Conservation (phyloP, 140 eudicot species). For the Senecio squalidus region DNA sequence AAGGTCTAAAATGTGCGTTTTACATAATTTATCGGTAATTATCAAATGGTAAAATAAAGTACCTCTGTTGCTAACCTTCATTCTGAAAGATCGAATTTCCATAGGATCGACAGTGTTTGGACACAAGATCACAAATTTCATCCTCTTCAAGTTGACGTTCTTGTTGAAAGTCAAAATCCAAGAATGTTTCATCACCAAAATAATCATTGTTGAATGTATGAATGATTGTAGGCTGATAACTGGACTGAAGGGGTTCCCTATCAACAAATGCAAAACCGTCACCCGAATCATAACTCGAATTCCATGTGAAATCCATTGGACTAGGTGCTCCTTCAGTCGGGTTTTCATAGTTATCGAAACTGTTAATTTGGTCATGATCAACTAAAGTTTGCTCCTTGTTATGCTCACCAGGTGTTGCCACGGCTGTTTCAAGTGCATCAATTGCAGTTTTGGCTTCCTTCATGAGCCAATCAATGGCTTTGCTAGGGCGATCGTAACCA, state of each 20-base stretch:
- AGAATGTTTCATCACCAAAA: slow-evolving; percentile 8
- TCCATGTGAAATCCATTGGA: neutral
- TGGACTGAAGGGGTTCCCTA: slow-evolving; percentile 42
- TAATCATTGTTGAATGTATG: slow-evolving; percentile 17
- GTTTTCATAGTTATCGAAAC: slow-evolving; percentile 7
- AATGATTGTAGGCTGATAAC: slow-evolving; percentile 11
- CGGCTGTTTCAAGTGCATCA: slow-evolving; percentile 27
- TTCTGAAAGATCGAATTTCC: no score
- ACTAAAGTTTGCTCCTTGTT: slow-evolving; percentile 3
- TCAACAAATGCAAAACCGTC: slow-evolving; percentile 14
- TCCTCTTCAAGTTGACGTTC: neutral
- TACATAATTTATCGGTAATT: no score
- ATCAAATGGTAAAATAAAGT: no score
- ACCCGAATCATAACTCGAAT: neutral
- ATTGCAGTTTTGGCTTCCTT: slow-evolving; percentile 53
- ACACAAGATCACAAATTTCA: no score
- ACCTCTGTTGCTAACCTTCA: no score
- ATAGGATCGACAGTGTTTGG: no score
- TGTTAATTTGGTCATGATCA: neutral
- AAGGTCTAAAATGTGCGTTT: no score
- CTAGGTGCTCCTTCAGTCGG: slow-evolving; percentile 7
- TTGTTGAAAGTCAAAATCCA: slow-evolving; percentile 19
- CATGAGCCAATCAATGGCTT: slow-evolving; percentile 73
- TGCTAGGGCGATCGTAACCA: slow-evolving; percentile 61
- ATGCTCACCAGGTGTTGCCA: neutral